Conservation (phyloP, 2,329 filamentous ascomycete species). For the Cylindrodendrum hubeiense region DNA sequence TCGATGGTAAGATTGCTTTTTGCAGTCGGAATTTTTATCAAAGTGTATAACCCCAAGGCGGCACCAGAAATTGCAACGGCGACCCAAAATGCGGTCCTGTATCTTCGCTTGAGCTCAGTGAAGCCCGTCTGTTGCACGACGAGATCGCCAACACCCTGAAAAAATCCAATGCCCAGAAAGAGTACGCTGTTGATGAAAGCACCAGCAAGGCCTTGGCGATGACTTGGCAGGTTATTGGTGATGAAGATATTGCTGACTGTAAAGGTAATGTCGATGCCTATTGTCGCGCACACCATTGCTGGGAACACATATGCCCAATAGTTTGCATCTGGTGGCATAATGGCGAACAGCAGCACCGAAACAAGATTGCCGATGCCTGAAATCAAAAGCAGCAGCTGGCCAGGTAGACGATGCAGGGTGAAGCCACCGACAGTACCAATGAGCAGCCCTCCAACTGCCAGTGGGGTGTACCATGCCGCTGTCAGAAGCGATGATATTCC, state of each 20-base stretch:
- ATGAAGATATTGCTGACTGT: conserved; percentile 68
- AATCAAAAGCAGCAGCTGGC: not conserved
- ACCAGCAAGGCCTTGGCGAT: conserved; percentile 5
- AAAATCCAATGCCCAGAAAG: conserved; percentile 12
- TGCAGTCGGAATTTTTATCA: too few species aligned
- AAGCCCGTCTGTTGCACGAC: too few species aligned
- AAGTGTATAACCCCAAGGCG: too few species aligned
- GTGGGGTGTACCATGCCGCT: conserved; percentile 11
- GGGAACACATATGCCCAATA: conserved; percentile 75
- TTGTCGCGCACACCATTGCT: conserved; percentile 66
- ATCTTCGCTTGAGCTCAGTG: too few species aligned
- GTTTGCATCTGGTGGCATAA: conserved; percentile 46
- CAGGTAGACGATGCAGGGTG: conserved; percentile 12
- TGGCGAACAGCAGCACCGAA: conserved; percentile 3
- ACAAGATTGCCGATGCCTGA: not conserved
- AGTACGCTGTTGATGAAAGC: conserved; percentile 16
- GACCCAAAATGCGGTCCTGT: too few species aligned
- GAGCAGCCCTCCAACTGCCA: conserved; percentile 12
- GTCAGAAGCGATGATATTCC: not conserved
- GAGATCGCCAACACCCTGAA: too few species aligned
- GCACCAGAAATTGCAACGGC: too few species aligned
- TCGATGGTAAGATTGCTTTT: too few species aligned
- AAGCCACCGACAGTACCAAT: conserved; percentile 12
- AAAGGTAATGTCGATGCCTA: conserved; percentile 74
- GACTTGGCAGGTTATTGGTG: conserved; percentile 2